A percentile compares a stretch with the other conserved stretches of the same genome.
These are phyloP conservation scores for Chaetothyriales sp. DNA, from an alignment of 2,329 filamentous ascomycete species.

Conservation along the genomic window DNA sequence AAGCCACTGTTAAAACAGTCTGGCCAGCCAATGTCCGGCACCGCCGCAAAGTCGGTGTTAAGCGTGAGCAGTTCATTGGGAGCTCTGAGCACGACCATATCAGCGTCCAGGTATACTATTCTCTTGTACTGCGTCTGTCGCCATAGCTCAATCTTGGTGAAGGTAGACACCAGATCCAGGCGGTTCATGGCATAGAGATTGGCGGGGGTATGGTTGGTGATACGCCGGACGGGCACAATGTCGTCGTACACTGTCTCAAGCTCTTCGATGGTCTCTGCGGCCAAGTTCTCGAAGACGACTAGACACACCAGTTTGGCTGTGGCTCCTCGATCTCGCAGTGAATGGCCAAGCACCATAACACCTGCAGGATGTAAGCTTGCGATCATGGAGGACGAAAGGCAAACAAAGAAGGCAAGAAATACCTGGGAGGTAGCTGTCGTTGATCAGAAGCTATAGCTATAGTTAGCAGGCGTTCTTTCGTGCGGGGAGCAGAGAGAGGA, in stretches of 20 bases:
- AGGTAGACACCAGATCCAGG: conserved; percentile 75
- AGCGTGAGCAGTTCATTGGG: conserved; percentile 81
- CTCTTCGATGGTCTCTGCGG: conserved; percentile 58
- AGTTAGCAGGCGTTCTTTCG: conserved; percentile 1
- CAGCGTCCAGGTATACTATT: conserved; percentile 89
- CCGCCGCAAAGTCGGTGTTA: conserved; percentile 49
- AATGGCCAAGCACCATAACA: conserved; percentile 85
- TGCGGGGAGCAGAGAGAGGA: conserved; percentile 6
- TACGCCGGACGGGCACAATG: conserved; percentile 66
- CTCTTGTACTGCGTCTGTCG: conserved; percentile 75
- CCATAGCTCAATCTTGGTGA: conserved; percentile 95
- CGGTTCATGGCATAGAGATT: conserved; percentile 90
- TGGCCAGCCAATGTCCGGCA: conserved; percentile 93
- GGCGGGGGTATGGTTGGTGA: conserved; percentile 59
- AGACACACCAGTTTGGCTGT: conserved; percentile 73
- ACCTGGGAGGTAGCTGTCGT: conserved; percentile 87
- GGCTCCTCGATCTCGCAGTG: conserved; percentile 76
- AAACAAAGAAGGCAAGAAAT: conserved; percentile 20
- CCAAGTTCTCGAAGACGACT: conserved; percentile 66
- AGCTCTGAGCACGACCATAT: conserved; percentile 77
- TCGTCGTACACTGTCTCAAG: conserved; percentile 78
- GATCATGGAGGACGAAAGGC: not conserved
- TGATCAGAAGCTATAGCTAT: conserved; percentile 60
- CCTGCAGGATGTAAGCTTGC: conserved; percentile 38
- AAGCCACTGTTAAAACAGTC: conserved; percentile 97